Conservation (phyloP, 31 red algal species). For the Odonthalia washingtoniensis region DNA sequence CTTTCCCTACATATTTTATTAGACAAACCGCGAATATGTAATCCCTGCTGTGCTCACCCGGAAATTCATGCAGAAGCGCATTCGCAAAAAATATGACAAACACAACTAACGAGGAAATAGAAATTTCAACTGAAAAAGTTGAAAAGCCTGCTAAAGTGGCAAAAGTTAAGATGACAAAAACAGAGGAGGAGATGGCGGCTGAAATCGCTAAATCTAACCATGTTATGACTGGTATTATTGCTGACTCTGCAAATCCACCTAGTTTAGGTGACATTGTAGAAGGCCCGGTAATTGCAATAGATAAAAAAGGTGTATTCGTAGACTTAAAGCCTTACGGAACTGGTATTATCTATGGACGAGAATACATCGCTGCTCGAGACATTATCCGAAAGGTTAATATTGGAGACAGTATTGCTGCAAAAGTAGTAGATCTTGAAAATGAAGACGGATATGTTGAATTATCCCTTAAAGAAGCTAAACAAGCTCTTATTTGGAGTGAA, state of each 20-base stretch:
- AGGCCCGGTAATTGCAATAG: conserved; percentile 1
- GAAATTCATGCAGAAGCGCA: conserved; percentile 1
- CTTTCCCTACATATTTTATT: too few species aligned
- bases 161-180: conserved; percentile 5
- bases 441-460: conserved; percentile 11
- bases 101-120: background rate
- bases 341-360: conserved; percentile 22
- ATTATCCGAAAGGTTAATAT: conserved; percentile 7
- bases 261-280: background rate
- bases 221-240: background rate
- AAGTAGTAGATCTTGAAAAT: conserved; percentile 17
- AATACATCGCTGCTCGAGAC: background rate
- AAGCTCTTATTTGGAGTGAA: conserved; percentile 11
- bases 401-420: conserved; percentile 12
- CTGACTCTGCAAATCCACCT: background rate
- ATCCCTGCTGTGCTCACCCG: too few species aligned
- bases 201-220: background rate
- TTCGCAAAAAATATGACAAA: conserved; percentile 15
- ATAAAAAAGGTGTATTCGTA: conserved; percentile 7
- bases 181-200: background rate
- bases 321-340: conserved; percentile 18
- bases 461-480: conserved; percentile 12
- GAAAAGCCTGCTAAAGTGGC: background rate
- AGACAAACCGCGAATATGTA: too few species aligned
- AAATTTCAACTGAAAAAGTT: background rate